Percentiles rank a stretch among this genome's conserved stretches.
These are phyloP conservation scores for Xanthoconium stramineum DNA, from an alignment of 768 basidiomycete genomes.

Conservation along the genomic window DNA sequence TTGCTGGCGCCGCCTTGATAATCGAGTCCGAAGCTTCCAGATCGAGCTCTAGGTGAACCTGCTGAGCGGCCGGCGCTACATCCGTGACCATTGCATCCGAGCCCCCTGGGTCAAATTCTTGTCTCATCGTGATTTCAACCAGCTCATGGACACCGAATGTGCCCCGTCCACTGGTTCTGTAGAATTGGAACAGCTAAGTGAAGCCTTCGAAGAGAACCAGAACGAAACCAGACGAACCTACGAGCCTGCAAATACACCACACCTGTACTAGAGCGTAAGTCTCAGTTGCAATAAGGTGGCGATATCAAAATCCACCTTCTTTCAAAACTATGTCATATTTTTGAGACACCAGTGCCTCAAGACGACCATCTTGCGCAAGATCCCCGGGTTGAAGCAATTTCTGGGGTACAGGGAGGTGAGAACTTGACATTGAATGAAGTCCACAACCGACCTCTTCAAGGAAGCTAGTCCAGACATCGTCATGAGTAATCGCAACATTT, in stretches of 20 bases:
- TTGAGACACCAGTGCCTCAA: background rate
- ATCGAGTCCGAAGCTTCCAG: too few relatives aligned
- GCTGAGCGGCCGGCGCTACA: background rate
- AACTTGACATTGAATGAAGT: background rate
- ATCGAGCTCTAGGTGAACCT: too few relatives aligned
- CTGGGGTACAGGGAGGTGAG: background rate
- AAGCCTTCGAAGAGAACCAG: too few relatives aligned
- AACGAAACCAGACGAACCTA: too few relatives aligned
- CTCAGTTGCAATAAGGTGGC: background rate
- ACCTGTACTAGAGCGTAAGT: background rate
- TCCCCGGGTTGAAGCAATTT: background rate
- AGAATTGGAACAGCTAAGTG: background rate
- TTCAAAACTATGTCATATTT: background rate
- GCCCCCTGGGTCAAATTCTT: too few relatives aligned
- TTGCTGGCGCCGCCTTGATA: too few relatives aligned
- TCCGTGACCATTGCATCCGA: too few relatives aligned
- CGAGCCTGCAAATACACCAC: background rate
- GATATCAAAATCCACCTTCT: background rate
- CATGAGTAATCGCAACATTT: background rate
- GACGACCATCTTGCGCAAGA: background rate
- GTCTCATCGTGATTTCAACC: too few relatives aligned
- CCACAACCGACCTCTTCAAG: slow-evolving; percentile 4
- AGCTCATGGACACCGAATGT: background rate
- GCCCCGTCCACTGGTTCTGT: background rate
- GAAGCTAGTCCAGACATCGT: slow-evolving; percentile 5